Base-by-base conservation (phyloP, 352 stramenopile species). In the Globisporangium cylindrosporum region DNA sequence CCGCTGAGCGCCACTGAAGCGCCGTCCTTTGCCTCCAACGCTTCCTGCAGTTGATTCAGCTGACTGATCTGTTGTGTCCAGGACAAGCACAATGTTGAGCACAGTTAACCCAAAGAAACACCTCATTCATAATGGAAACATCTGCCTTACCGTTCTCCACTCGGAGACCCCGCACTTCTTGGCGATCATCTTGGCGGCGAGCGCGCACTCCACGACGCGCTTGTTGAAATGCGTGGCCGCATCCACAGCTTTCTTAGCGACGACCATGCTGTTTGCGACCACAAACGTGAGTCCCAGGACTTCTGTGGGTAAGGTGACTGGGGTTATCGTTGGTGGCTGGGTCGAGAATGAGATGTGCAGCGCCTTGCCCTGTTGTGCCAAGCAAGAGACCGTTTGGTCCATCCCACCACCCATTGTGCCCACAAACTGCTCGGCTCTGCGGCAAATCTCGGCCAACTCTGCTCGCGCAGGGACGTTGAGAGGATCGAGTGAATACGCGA, bases 321-420 rank as follows among this genome's bases (percentile, higher is more conserved):
- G 59, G 18, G 58, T 57, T 12, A 65, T 72, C 2, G 1, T 66
- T 15, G 60, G n/a, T 32, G 43, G 20, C 4, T 43, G 67, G 12
- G 81, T 78, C 14, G 67, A 51, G 64, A 97, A 97, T 36, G 81
- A 60, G n/a, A 97, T 76, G 66, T 83, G 68, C 56, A 89, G 67
- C 18, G 88, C 88, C 9, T 72, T 66, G 14, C 87, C 79, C 25
- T 55, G 54, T n/a, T 74, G 68, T 4, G 77, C 80, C 32, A 93
- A 71, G 67, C 82, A 91, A 55, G 74, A 80, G 34, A 88, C 78
- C 1, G 88, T 76, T 64, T 97, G 89, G 68, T 97, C 89, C 89
- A 95, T 97, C 22, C 89, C 88, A 34, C 88, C 89, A 59, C 88
- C 82, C 73, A 94, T 85, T 0, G 84, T 93, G 4, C 86, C 89